Percentiles rank a stretch among this genome's conserved stretches.
Evolutionary conservation across 2,329 filamentous ascomycete genomes (phyloP).

Genomic region (Neofusicoccum umdonicola): DNA sequence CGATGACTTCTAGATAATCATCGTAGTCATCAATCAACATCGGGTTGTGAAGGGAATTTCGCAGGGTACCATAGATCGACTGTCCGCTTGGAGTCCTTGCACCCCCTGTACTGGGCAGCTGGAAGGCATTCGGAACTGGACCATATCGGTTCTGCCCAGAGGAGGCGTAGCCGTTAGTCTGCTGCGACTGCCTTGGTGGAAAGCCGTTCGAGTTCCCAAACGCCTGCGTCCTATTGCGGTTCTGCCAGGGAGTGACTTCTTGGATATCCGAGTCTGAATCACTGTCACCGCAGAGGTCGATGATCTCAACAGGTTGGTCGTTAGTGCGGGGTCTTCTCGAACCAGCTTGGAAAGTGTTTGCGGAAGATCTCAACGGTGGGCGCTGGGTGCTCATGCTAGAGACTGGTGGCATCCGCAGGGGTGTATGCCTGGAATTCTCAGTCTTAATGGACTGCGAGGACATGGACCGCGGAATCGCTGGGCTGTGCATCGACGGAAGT

Average conservation of each 20-base stretch:
- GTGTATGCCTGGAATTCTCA: neutral
- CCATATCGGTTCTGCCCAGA: neutral
- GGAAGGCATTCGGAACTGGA: neutral
- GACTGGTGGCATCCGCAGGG: neutral
- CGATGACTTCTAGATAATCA: neutral
- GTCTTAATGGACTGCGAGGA: neutral
- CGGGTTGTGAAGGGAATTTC: neutral
- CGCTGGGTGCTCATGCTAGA: neutral
- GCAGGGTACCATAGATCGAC: neutral
- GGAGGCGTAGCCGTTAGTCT: neutral
- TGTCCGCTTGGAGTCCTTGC: neutral
- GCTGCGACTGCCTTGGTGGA: neutral
- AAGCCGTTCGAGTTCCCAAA: neutral
- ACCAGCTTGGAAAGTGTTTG: neutral
- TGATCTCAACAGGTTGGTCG: neutral
- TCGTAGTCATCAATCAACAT: neutral
- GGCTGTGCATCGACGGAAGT: neutral
- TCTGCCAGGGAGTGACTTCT: neutral
- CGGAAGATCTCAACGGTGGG: neutral
- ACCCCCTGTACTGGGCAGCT: neutral
- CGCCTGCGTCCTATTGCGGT: neutral
- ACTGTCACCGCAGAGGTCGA: neutral
- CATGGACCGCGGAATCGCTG: neutral
- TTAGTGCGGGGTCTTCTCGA: neutral
- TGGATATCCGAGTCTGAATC: slow-evolving; percentile 4